Evolutionary conservation across 306 rosid genomes (phyloP), one percentile per base, ranked within the genome.

Genomic region (Trichosanthes truncata): DNA sequence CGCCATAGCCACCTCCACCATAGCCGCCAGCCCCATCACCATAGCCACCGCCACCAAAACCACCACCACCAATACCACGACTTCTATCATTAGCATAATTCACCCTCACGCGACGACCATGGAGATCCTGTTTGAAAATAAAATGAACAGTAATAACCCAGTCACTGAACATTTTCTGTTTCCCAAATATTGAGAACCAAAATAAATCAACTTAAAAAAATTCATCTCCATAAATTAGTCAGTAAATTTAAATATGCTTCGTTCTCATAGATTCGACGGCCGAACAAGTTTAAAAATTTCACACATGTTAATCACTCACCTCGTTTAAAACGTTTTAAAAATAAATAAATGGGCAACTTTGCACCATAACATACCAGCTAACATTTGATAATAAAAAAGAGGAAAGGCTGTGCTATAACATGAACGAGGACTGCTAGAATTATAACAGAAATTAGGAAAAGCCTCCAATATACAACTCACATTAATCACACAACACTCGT

Each of bases 41-140:
- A 2, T 67, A 53, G 1, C 38, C 17, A 4, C 68, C 66, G n/a
- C 71, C 78, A 0, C 52, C 62, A 21, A 80, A 83, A 67, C 52
- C 78, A 4, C 83, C 86, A 11, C 79, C 87, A 17, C 84, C 89
- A 46, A 7, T 80, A 18, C 83, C 83, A 29, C 86, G 96, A 61
- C 88, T 60, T 86, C 89, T 96, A 0, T 96, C 97, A 75, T 80
- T 93, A 21, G 99, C 98, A 84, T 88, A 96, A 56, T 90, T 90
- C 78, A 96, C 97, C 87, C 87, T 90, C 29, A 96, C 82, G 1
- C 31, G 82, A 52, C 97, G 99, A 69, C 98, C 97, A 78, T 96
- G 93, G 79, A 96, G 97, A 0, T 96, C 99, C 99, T 96, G 81
- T 62, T 59, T 4, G 11, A 23, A 14, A 51, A 69, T 56, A 61